phyloP scores from a whole-genome alignment of 1,139 yeast genomes.

The Debaryomyces fabryi region DNA sequence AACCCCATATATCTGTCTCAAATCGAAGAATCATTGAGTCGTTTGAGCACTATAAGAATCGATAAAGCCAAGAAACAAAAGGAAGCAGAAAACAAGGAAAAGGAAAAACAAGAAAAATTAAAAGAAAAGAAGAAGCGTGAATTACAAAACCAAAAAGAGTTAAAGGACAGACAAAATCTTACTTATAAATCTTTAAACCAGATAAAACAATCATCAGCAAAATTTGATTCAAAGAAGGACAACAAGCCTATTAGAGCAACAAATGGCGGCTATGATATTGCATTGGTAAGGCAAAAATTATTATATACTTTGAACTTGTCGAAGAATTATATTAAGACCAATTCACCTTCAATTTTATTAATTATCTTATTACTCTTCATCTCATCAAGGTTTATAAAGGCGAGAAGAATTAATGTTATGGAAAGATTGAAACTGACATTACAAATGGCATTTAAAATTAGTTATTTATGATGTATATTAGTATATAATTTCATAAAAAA shows the following conservation, averaged over 20 bases:
- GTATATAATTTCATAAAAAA: constrained; percentile 26
- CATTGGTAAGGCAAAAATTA: constrained; percentile 16
- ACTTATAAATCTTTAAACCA: constrained; percentile 39
- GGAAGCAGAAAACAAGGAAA: constrained; percentile 18
- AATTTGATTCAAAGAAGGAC: neutral
- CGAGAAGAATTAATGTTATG: constrained; percentile 30
- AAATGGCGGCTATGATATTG: neutral
- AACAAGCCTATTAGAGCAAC: neutral
- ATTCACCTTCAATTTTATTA: constrained; percentile 32
- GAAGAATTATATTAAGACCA: constrained; percentile 29
- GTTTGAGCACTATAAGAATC: constrained; percentile 20
- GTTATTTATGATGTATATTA: constrained; percentile 29
- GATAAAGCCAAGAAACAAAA: constrained; percentile 20
- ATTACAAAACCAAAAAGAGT: constrained; percentile 24
- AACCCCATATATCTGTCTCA: constrained; percentile 21
- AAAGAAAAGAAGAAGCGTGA: constrained; percentile 21
- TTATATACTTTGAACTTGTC: constrained; percentile 21
- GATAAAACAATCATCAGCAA: constrained; percentile 19
- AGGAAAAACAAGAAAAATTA: constrained; percentile 25
- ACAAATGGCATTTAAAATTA: constrained; percentile 49
- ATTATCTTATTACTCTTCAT: constrained; percentile 26
- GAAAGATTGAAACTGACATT: constrained; percentile 41
- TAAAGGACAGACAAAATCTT: constrained; percentile 31
- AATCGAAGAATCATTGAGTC: constrained; percentile 18
- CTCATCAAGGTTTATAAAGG: constrained; percentile 25